Evolutionary conservation across 2,329 filamentous ascomycete genomes (phyloP).

Genomic region (Fusarium sp.): DNA sequence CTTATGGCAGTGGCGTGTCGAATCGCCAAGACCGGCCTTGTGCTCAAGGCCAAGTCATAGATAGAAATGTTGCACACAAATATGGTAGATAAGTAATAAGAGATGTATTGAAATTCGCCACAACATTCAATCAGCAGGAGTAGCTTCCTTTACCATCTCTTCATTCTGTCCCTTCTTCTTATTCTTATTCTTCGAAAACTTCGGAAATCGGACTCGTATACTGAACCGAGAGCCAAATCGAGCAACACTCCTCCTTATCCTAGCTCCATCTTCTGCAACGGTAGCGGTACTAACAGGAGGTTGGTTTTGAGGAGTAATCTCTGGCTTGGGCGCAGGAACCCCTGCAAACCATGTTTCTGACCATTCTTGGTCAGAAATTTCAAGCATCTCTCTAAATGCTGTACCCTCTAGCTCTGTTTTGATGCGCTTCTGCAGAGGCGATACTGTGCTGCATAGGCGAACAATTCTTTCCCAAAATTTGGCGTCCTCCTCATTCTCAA

Average conservation of each 20-base stretch:
- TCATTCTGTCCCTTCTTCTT: neutral
- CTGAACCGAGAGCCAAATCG: neutral
- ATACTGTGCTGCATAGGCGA: neutral
- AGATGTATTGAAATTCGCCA: no score
- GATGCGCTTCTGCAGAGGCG: neutral
- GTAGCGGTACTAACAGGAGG: neutral
- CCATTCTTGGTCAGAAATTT: neutral
- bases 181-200: neutral
- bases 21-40: conserved; percentile 28
- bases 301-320: neutral
- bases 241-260: neutral
- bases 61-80: neutral
- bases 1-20: conserved; percentile 33
- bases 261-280: neutral
- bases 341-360: neutral
- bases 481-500: neutral
- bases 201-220: neutral
- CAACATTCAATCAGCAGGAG: no score
- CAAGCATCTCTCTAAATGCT: neutral
- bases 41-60: conserved; percentile 21
- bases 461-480: neutral
- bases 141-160: neutral
- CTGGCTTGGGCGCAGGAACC: neutral
- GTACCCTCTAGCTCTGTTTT: neutral
- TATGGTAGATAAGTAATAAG: accelerated